A percentile compares a stretch with the other conserved stretches of the same genome.
These are phyloP conservation scores for Agroathelia rolfsii DNA, from an alignment of 1,284 basidiomycete species.

Conservation along the genomic window DNA sequence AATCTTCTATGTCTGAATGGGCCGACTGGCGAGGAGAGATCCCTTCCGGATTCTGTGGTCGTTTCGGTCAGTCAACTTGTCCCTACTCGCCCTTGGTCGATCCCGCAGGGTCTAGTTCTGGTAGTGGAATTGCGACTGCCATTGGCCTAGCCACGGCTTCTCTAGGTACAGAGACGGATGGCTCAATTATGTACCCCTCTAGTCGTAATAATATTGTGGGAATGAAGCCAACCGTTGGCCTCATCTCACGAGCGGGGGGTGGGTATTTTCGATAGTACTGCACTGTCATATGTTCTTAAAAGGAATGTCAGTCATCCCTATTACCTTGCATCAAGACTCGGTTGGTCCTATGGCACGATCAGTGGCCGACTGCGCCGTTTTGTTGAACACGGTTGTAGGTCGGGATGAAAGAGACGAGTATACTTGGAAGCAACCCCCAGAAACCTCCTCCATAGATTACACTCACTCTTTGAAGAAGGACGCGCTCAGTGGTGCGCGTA, in stretches of 20 bases:
- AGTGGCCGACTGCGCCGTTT: slow-evolving; percentile 47
- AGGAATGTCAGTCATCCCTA: slow-evolving; percentile 46
- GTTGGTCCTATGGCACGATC: slow-evolving; percentile 54
- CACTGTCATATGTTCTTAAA: too few species aligned
- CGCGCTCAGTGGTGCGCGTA: slow-evolving; percentile 28
- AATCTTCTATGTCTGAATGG: slow-evolving; percentile 56
- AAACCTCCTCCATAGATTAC: slow-evolving; percentile 36
- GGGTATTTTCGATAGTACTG: too few species aligned
- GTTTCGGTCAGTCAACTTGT: slow-evolving; percentile 52
- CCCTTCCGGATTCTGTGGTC: slow-evolving; percentile 55
- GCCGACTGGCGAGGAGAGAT: slow-evolving; percentile 47
- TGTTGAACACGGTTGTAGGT: slow-evolving; percentile 52
- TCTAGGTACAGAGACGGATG: slow-evolving; percentile 59
- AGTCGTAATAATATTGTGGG: slow-evolving; percentile 47
- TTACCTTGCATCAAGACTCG: slow-evolving; percentile 54
- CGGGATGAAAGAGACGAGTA: slow-evolving; percentile 50
- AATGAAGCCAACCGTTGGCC: slow-evolving; percentile 52
- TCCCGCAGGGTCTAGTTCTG: slow-evolving; percentile 58
- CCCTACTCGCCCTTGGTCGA: slow-evolving; percentile 53
- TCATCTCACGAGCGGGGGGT: slow-evolving; percentile 57
- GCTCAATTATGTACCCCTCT: slow-evolving; percentile 47
- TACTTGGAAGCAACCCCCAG: slow-evolving; percentile 43
- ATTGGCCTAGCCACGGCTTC: slow-evolving; percentile 53
- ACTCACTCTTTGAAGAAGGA: slow-evolving; percentile 23
- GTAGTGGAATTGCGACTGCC: slow-evolving; percentile 49